Conservation (phyloP, 192 early-diverging fungal genomes). For the Phlyctochytrium arcticum region DNA sequence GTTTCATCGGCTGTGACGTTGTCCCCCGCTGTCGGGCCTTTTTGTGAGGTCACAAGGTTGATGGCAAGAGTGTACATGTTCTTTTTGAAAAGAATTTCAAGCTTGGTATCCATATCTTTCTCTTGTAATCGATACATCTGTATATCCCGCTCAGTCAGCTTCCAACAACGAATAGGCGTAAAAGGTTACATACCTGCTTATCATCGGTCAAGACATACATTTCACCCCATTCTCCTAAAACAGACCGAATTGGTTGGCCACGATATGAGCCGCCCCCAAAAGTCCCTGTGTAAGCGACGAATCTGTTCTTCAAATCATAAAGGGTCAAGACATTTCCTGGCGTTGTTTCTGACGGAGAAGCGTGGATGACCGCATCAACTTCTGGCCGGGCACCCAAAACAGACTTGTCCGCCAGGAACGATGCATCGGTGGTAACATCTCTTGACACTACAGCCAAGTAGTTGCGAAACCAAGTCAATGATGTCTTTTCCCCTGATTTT, state of each 20-base stretch:
- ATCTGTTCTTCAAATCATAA: conserved; percentile 90
- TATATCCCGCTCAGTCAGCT: neutral
- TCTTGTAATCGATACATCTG: conserved; percentile 80
- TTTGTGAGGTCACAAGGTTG: conserved; percentile 54
- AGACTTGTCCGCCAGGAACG: conserved; percentile 1
- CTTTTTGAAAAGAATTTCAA: conserved; percentile 84
- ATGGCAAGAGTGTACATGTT: conserved; percentile 89
- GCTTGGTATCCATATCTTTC: conserved; percentile 78
- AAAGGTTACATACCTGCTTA: conserved; percentile 50
- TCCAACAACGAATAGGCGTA: neutral
- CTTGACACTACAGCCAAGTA: conserved; percentile 70
- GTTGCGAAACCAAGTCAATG: conserved; percentile 65
- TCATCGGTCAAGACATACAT: conserved; percentile 80
- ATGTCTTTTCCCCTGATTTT: conserved; percentile 63
- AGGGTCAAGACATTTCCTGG: conserved; percentile 61
- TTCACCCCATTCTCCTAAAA: conserved; percentile 86
- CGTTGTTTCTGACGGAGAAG: conserved; percentile 8
- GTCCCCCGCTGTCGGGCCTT: neutral
- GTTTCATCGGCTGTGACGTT: neutral
- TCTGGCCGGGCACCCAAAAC: neutral
- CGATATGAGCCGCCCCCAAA: conserved; percentile 42
- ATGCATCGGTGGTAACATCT: neutral
- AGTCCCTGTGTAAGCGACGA: conserved; percentile 79
- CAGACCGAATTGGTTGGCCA: conserved; percentile 42
- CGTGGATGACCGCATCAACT: neutral